Conservation (phyloP, 2,329 filamentous ascomycete genomes). For the Monilinia laxa region DNA sequence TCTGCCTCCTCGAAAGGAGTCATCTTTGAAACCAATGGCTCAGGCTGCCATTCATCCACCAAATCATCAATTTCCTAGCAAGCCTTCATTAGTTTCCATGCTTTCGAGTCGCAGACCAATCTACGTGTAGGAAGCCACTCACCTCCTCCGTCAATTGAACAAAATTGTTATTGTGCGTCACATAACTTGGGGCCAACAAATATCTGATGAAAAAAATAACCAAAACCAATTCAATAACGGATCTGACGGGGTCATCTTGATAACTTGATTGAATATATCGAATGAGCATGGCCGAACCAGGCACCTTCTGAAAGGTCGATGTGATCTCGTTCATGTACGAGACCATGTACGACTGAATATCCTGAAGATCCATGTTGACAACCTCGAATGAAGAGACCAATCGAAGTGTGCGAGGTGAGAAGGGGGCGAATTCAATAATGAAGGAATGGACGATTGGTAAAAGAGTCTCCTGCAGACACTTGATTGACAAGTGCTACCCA, state of each 20-base stretch:
- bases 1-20: constrained; percentile 77
- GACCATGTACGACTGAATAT: constrained; percentile 55
- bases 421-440: not conserved
- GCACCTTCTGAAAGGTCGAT: constrained; percentile 80
- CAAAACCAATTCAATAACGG: constrained; percentile 87
- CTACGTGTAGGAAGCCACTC: constrained; percentile 29
- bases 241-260: constrained; percentile 93
- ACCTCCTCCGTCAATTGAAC: constrained; percentile 84
- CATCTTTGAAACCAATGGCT: constrained; percentile 77
- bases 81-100: constrained; percentile 13
- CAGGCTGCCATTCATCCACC: constrained; percentile 93
- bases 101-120: not conserved
- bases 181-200: constrained; percentile 86
- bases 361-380: constrained; percentile 60
- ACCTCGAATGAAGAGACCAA: not conserved
- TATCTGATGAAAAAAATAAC: constrained; percentile 96
- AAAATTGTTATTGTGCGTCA: constrained; percentile 84
- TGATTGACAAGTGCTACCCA: not conserved
- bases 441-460: not conserved
- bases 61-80: constrained; percentile 86
- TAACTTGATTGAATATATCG: constrained; percentile 97
- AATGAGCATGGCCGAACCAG: constrained; percentile 89
- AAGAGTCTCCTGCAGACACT: constrained; percentile 3
- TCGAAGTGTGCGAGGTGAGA: not conserved
- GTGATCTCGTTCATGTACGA: constrained; percentile 53